Evolutionary conservation across 805 yeast genomes (phyloP).

Genomic region (Metschnikowia amazonensis): DNA sequence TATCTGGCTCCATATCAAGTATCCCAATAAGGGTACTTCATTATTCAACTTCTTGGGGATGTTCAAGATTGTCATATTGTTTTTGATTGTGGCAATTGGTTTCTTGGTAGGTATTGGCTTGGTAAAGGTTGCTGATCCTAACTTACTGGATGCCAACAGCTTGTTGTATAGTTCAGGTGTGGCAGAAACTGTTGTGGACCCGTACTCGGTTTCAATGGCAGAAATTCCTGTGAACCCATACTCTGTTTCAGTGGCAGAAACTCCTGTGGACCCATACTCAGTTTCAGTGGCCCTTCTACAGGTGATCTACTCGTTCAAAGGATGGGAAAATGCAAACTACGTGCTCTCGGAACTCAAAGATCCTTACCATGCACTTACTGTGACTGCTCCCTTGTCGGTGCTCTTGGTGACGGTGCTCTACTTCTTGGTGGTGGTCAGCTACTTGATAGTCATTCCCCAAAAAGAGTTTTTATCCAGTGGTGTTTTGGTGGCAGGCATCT

Average conservation of each 20-base stretch:
- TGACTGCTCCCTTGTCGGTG: constrained; percentile 61
- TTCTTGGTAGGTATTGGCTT: constrained; percentile 34
- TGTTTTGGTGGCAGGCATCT: constrained; percentile 60
- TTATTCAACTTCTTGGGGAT: constrained; percentile 54
- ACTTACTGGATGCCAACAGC: not conserved
- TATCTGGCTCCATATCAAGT: constrained; percentile 44
- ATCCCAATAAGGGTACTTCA: constrained; percentile 47
- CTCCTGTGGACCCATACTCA: constrained; percentile 39
- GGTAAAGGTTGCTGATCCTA: constrained; percentile 8
- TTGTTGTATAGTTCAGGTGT: too few relatives aligned
- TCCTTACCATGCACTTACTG: constrained; percentile 53
- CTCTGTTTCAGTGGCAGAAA: not conserved
- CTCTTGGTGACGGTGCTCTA: constrained; percentile 49
- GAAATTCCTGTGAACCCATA: too few relatives aligned
- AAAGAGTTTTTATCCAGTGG: constrained; percentile 51
- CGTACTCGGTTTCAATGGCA: too few relatives aligned
- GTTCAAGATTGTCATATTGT: constrained; percentile 48
- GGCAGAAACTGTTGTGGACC: too few relatives aligned
- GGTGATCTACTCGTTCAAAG: constrained; percentile 61
- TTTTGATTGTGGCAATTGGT: constrained; percentile 49
- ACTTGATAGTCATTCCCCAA: constrained; percentile 50
- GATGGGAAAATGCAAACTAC: constrained; percentile 69
- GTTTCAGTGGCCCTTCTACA: constrained; percentile 55
- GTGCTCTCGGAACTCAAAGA: constrained; percentile 56
- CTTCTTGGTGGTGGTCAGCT: constrained; percentile 54